These are phyloP conservation scores for Maudiozyma saulgeensis DNA, from an alignment of 805 yeast genomes.

Conservation along the genomic window DNA sequence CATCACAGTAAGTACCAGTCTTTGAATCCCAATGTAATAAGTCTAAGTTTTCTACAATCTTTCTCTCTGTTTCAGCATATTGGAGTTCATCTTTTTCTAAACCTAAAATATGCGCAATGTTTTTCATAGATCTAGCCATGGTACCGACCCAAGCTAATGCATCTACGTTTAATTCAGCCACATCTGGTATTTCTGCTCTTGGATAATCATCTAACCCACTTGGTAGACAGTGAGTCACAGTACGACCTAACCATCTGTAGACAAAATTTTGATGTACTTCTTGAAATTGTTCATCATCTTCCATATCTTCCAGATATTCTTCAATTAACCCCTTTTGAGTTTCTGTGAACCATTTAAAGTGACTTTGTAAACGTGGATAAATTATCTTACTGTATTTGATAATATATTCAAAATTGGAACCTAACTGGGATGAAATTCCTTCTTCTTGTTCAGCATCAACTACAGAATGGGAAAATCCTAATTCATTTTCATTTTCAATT, in stretches of 20 bases:
- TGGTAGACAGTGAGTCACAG: constrained; percentile 75
- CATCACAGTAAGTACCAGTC: constrained; percentile 68
- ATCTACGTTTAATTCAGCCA: constrained; percentile 87
- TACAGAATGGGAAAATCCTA: constrained; percentile 1
- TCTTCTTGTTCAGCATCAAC: constrained; percentile 15
- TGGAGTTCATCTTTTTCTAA: constrained; percentile 46
- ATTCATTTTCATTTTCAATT: constrained; percentile 15
- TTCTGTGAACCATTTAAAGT: constrained; percentile 75
- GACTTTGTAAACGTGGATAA: constrained; percentile 67
- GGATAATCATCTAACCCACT: constrained; percentile 96
- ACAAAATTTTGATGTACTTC: constrained; percentile 48
- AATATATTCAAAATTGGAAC: constrained; percentile 50
- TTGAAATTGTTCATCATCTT: constrained; percentile 22
- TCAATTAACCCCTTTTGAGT: constrained; percentile 70
- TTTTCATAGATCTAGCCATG: constrained; percentile 75
- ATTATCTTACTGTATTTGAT: constrained; percentile 49
- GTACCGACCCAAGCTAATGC: constrained; percentile 87
- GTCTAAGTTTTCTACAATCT: constrained; percentile 56
- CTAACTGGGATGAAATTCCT: constrained; percentile 30
- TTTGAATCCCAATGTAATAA: constrained; percentile 72
- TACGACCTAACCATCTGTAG: constrained; percentile 91
- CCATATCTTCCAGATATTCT: constrained; percentile 45
- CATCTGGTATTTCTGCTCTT: constrained; percentile 67
- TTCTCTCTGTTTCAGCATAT: constrained; percentile 44
- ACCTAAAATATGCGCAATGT: constrained; percentile 56